Percentiles rank a stretch among this genome's conserved stretches.
phyloP scores from a whole-genome alignment of 345 rosid species.

The Populus euphratica region DNA sequence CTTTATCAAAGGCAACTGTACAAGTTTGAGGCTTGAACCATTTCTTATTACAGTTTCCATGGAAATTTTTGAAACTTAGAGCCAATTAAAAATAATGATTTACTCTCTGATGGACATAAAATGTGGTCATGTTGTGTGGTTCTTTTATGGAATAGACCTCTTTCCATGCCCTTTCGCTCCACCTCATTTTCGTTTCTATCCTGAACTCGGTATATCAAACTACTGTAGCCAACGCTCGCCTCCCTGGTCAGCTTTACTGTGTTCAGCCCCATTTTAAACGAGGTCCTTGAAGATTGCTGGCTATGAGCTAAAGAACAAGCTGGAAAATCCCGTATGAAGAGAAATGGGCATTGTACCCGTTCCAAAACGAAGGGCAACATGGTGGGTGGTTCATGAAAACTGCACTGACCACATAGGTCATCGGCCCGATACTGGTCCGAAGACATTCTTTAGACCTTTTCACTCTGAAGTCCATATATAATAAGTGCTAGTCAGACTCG shows the following conservation, averaged over 20 bases:
- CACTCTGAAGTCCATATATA: not conserved
- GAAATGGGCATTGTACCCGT: too few species aligned
- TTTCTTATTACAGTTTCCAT: conserved; percentile 4
- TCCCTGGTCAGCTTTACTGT: too few species aligned
- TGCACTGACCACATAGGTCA: not conserved
- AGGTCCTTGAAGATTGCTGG: too few species aligned
- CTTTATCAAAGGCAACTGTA: conserved; percentile 26
- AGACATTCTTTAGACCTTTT: not conserved
- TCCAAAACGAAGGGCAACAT: not conserved
- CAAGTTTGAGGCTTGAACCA: conserved; percentile 33
- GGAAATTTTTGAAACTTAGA: not conserved
- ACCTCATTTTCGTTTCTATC: not conserved
- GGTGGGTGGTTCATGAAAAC: not conserved
- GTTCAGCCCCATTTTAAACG: too few species aligned
- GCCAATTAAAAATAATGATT: not conserved
- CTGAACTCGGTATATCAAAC: not conserved
- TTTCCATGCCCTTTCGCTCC: not conserved
- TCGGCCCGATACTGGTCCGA: not conserved
- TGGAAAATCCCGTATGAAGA: too few species aligned
- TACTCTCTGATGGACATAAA: not conserved
- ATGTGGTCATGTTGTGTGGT: not conserved
- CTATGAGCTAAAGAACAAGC: too few species aligned
- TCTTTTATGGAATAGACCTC: not conserved
- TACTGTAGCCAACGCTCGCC: not conserved
- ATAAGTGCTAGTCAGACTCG: too few species aligned